Percentiles rank a stretch among this genome's conserved stretches.
phyloP scores from a whole-genome alignment of 2,329 filamentous ascomycete genomes.

The Sporothrix luriei region DNA sequence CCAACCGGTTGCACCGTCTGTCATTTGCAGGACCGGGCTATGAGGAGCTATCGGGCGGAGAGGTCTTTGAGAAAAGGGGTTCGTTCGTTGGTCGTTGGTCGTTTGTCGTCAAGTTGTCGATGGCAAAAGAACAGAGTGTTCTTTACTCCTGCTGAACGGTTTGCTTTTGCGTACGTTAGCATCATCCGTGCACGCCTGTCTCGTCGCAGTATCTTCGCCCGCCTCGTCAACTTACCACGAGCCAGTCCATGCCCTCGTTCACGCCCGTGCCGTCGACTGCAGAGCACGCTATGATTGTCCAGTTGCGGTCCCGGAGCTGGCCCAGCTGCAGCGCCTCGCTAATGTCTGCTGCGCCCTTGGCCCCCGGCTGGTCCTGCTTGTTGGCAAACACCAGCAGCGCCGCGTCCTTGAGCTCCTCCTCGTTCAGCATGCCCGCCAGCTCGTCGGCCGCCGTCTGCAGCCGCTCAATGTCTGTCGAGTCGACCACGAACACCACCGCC shows the following conservation, averaged over 20 bases:
- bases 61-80: neutral
- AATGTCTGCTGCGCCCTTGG: conserved; percentile 95
- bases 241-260: conserved; percentile 98
- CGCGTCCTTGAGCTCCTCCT: conserved; percentile 93
- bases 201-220: neutral
- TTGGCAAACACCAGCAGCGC: conserved; percentile 94
- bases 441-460: conserved; percentile 91
- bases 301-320: conserved; percentile 93
- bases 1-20: too few relatives aligned
- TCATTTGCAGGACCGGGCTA: neutral
- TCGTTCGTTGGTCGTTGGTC: conserved; percentile 18
- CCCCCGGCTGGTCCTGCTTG: conserved; percentile 97
- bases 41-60: neutral
- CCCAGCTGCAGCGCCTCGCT: conserved; percentile 88
- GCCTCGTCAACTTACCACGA: conserved; percentile 67
- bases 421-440: conserved; percentile 90
- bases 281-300: conserved; percentile 98
- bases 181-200: neutral
- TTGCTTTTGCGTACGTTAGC: conserved; percentile 43
- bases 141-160: conserved; percentile 49
- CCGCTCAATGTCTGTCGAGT: conserved; percentile 95
- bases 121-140: conserved; percentile 27
- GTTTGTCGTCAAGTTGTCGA: conserved; percentile 19
- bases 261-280: conserved; percentile 95
- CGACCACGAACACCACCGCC: conserved; percentile 97